A percentile compares a stretch with the other conserved stretches of the same genome.
Conservation (phyloP, 2,329 filamentous ascomycete genomes). For the Claviceps quebecensis region DNA sequence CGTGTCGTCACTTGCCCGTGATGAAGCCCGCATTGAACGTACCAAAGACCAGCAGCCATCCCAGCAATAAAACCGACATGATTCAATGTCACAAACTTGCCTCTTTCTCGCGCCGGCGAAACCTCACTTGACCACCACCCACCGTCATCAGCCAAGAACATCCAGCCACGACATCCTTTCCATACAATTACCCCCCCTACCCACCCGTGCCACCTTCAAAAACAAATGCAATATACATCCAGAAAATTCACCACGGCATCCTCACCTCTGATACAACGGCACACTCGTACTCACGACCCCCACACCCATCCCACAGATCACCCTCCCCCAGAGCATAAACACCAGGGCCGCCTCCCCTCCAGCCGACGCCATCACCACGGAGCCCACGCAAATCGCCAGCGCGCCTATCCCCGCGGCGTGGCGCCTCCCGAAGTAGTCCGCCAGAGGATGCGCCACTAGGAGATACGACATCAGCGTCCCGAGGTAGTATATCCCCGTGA, state of each 20-base stretch:
- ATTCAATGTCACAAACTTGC: conserved; percentile 43
- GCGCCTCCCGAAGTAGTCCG: conserved; percentile 37
- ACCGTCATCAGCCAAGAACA: too few relatives aligned
- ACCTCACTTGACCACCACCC: conserved; percentile 29
- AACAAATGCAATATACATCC: neutral
- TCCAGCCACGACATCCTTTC: too few relatives aligned
- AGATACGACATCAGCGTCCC: conserved; percentile 42
- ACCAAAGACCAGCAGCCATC: conserved; percentile 41
- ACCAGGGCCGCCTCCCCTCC: conserved; percentile 25
- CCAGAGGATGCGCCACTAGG: conserved; percentile 36
- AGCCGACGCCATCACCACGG: conserved; percentile 31
- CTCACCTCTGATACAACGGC: conserved; percentile 35
- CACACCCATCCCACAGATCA: conserved; percentile 38
- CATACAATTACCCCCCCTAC: too few relatives aligned
- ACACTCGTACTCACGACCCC: conserved; percentile 42
- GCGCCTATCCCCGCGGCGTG: conserved; percentile 35
- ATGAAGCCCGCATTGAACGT: conserved; percentile 5
- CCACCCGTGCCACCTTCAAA: neutral
- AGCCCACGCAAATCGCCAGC: conserved; percentile 32
- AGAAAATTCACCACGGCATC: neutral
- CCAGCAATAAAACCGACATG: conserved; percentile 44
- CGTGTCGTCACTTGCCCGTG: too few relatives aligned
- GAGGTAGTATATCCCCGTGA: conserved; percentile 44
- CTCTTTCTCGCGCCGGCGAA: conserved; percentile 36
- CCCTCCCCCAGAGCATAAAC: conserved; percentile 36